A percentile compares a stretch with the other conserved stretches of the same genome.
Conservation (phyloP, 2,329 filamentous ascomycete species). For the Ophiostoma piceae region DNA sequence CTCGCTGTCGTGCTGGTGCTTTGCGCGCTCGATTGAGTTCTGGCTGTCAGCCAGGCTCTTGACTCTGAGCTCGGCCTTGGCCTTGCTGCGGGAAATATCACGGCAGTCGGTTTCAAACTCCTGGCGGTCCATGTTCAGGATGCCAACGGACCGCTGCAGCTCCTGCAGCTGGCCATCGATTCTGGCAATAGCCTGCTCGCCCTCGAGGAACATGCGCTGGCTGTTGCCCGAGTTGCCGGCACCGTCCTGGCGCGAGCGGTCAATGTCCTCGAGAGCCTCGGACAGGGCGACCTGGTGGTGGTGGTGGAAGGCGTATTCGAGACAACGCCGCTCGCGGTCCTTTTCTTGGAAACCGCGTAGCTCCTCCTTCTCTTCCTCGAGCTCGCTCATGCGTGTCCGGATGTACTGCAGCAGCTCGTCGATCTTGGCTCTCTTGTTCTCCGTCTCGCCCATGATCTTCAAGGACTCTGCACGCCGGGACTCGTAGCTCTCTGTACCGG, state of each 20-base stretch:
- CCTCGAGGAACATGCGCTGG: conserved; percentile 67
- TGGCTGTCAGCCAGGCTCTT: conserved; percentile 81
- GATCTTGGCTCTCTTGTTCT: conserved; percentile 90
- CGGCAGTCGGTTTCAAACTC: conserved; percentile 88
- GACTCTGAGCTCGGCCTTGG: conserved; percentile 79
- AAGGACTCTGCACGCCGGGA: conserved; percentile 82
- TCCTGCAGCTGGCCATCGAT: conserved; percentile 76
- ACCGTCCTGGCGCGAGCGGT: conserved; percentile 73
- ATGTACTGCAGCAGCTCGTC: conserved; percentile 90
- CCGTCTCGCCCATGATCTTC: conserved; percentile 96
- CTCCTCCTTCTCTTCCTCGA: conserved; percentile 97
- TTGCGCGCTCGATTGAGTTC: conserved; percentile 67
- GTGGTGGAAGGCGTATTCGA: conserved; percentile 92
- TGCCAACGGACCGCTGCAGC: conserved; percentile 74
- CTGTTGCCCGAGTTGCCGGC: conserved; percentile 80
- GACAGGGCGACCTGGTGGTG: conserved; percentile 78
- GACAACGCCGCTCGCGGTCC: conserved; percentile 81
- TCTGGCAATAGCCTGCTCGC: conserved; percentile 70
- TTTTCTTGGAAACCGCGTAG: conserved; percentile 90
- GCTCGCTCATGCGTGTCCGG: conserved; percentile 77
- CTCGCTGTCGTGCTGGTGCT: conserved; percentile 64
- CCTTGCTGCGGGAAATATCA: conserved; percentile 70
- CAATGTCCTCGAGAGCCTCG: conserved; percentile 73
- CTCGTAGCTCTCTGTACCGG: conserved; percentile 95
- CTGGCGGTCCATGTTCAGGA: conserved; percentile 75